Conservation (phyloP, 768 basidiomycete genomes). For the Candolleomyces efflorescens region DNA sequence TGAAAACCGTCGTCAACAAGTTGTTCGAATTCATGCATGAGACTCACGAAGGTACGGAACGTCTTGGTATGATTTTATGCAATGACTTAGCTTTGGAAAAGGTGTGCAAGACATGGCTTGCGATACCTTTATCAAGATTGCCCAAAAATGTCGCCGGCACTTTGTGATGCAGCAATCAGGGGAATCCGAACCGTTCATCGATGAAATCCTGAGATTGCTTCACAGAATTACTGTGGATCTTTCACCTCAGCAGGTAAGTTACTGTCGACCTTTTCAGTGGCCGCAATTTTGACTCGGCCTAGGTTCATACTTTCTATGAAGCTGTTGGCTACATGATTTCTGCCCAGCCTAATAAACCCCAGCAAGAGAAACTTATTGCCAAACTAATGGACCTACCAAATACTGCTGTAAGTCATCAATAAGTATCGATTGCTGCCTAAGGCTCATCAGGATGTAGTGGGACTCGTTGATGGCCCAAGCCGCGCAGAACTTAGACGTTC, state of each 20-base stretch:
- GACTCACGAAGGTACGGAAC: slow-evolving; percentile 82
- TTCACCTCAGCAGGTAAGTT: slow-evolving; percentile 73
- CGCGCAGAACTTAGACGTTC: slow-evolving; percentile 85
- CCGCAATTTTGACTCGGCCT: slow-evolving; percentile 16
- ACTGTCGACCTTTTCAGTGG: background rate
- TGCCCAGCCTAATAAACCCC: slow-evolving; percentile 95
- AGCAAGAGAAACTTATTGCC: slow-evolving; percentile 90
- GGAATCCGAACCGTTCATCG: slow-evolving; percentile 95
- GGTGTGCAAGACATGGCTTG: slow-evolving; percentile 99
- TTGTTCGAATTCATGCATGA: slow-evolving; percentile 99
- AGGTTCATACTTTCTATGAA: slow-evolving; percentile 98
- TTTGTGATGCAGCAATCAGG: slow-evolving; percentile 99
- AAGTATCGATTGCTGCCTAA: background rate
- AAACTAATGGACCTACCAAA: slow-evolving; percentile 98
- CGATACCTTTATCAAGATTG: slow-evolving; percentile 99
- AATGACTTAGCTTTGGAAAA: slow-evolving; percentile 20
- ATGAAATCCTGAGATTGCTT: slow-evolving; percentile 89
- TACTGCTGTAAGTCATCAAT: slow-evolving; percentile 63
- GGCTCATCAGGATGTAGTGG: slow-evolving; percentile 55
- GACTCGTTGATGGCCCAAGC: slow-evolving; percentile 97
- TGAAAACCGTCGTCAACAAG: slow-evolving; percentile 99
- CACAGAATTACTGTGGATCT: slow-evolving; percentile 95
- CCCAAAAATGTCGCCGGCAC: slow-evolving; percentile 96
- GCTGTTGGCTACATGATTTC: slow-evolving; percentile 99
- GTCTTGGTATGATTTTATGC: background rate